Base-by-base conservation (phyloP, 495 filamentous ascomycete genomes). In the Apodospora peruviana region DNA sequence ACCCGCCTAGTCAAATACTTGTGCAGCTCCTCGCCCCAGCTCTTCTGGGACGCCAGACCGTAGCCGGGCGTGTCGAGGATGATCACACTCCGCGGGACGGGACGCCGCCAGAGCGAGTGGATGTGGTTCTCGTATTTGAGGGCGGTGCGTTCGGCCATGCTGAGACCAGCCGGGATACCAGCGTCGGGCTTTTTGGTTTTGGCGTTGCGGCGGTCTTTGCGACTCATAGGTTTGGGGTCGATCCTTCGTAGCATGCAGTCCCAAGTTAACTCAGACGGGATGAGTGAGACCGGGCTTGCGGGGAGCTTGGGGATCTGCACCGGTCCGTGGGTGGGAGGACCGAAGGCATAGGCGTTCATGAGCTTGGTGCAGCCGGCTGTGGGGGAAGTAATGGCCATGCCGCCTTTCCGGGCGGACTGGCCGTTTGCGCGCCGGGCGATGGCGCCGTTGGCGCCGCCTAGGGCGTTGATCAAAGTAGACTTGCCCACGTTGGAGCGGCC, bases 61-160 rank as follows among this genome's bases (percentile, higher is more conserved):
- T 98, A 98, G 2, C 93, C 94, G 5, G 93, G 94, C 88, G 94
- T 91, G 66, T 98, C 94, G 29, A 96, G 69, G 10, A 93, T 56
- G 7, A 82, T 71, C 42, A 95, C 60, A 11, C 79, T 73, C 44
- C 84, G 77, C 45, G 73, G 71, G 17, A 69, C 65, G 9, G 75
- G 73, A 38, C 60, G 49, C 56, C 84, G 75, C 34, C 66, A 50
- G 76, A 74, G 16, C 23, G 46, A 49, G 19, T 41, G 18, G 18
- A 10, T 4, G 2, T 22, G 27, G 7, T 32, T 7, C 7, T 32
- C 27, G 27, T 32, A 32, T 7, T 7, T 32, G 7, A 32, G 7
- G 7, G 7, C 8, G 19, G 19, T 11, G 2, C 17, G 17, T 18
- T 35, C 50, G 32, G 29, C 55, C 12, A 14, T 29, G 10, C 1